Evolutionary conservation across 192 early-diverging fungal species (phyloP), one percentile per base, ranked within the genome.

Genomic region (Podila horticola): DNA sequence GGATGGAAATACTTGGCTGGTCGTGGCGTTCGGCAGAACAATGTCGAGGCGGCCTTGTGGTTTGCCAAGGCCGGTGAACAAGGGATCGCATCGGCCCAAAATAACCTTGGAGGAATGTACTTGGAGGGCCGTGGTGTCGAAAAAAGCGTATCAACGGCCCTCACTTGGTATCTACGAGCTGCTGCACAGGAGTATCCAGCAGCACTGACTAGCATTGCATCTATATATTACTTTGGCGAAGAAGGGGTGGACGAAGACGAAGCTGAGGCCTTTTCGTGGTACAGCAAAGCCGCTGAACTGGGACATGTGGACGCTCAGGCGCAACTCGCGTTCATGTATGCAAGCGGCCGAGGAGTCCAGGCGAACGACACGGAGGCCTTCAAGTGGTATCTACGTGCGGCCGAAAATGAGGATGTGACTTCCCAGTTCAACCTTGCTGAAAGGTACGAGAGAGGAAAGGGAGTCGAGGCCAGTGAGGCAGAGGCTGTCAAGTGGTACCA

Each of bases 311-410:
- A 36, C 7, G 62, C 38, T 5, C 62, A 63, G 38, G 29, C 17
- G 29, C 6, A 7, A 24, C 17, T 59, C 66, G 15, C 20, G 4
- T 30, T 57, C 31, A 67, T 60, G 58, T 60, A 69, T 38, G 24
- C 11, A 5, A 29, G 29, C 59, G 67, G 67, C 1, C 7, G 26
- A 6, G 62, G 62, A 12, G 41, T 64, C 12, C 62, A 4, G 19
- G n/a, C 36, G 11, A 22, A 64, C 5, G 4, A 31, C 34, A 2
- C 0, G 13, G 59, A 60, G 41, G 67, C 67, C 0, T 2, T 12
- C 1, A 58, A 69, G 26, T 69, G 67, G 67, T 69, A 61, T 59
- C 28, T 38, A 2, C 41, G 59, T 31, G 58, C 69, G 19, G 69
- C 60, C 1, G 29, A 62, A 0, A 38, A 63, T 51, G 69, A 60